phyloP scores from a whole-genome alignment of 1,139 yeast genomes.

The Sugiyamaella neomexicana region DNA sequence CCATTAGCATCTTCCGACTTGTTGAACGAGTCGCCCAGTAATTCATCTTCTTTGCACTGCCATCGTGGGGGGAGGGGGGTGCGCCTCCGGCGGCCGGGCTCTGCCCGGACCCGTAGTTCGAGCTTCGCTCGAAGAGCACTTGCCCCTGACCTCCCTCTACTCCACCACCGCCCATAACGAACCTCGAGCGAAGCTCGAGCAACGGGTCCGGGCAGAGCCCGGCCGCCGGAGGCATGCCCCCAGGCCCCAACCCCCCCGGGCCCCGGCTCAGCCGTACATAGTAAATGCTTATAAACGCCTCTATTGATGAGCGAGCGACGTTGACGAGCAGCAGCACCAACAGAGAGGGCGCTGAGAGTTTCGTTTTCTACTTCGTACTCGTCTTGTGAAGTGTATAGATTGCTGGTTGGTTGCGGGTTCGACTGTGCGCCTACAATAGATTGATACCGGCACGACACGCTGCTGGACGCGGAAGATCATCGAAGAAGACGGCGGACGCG shows the following conservation, averaged over 20 bases:
- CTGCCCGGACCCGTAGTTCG: no score
- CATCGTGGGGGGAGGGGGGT: no score
- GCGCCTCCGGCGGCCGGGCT: neutral
- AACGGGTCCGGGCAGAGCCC: no score
- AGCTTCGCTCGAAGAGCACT: no score
- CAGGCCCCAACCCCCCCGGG: neutral
- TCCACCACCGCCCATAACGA: no score
- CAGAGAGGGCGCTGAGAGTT: no score
- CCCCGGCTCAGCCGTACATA: no score
- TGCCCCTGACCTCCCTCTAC: no score
- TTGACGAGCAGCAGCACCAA: no score
- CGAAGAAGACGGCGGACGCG: neutral
- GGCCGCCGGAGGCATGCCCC: neutral
- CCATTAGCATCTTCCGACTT: constrained; percentile 78
- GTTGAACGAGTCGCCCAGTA: constrained; percentile 61
- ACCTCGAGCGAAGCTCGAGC: no score
- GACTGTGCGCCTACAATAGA: neutral
- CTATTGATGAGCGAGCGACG: no score
- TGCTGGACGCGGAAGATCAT: neutral
- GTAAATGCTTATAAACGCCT: neutral
- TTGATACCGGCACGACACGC: neutral
- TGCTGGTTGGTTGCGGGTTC: no score
- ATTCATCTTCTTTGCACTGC: neutral
- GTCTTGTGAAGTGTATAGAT: neutral
- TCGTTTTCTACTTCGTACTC: neutral